Percentiles rank a stretch among this genome's conserved stretches.
Evolutionary conservation across 352 stramenopile genomes (phyloP).

Genomic region (Phytophthora cactorum): DNA sequence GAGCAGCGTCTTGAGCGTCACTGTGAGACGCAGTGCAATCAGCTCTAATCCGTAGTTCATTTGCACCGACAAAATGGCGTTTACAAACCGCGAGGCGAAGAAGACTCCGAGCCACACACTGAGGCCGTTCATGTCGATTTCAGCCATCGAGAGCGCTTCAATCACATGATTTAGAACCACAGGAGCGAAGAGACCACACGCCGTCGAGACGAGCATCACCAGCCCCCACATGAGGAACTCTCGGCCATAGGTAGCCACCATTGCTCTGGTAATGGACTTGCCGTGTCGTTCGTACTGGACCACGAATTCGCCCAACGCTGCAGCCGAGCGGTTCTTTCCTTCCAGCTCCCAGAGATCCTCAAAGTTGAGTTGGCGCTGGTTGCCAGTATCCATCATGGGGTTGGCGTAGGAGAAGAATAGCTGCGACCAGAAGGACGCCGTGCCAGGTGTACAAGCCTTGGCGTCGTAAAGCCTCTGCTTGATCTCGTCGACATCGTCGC

Average conservation of each 20-base stretch:
- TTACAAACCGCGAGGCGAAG: constrained; percentile 40
- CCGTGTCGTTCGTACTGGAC: constrained; percentile 18
- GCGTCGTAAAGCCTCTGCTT: constrained; percentile 10
- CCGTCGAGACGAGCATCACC: constrained; percentile 36
- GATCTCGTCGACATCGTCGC: constrained; percentile 5
- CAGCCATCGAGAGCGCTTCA: constrained; percentile 22
- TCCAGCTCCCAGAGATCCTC: constrained; percentile 55
- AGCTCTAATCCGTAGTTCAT: constrained; percentile 38
- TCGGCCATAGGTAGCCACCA: constrained; percentile 33
- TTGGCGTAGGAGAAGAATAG: constrained; percentile 58
- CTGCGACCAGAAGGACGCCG: constrained; percentile 25
- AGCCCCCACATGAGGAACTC: constrained; percentile 34
- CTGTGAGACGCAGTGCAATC: constrained; percentile 39
- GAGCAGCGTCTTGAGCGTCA: constrained; percentile 48
- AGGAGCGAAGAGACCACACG: constrained; percentile 44
- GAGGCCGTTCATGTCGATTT: constrained; percentile 38
- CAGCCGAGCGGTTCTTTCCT: constrained; percentile 27
- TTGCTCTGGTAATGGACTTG: constrained; percentile 32
- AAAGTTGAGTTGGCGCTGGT: constrained; percentile 46
- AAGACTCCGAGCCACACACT: constrained; percentile 45
- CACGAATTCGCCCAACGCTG: constrained; percentile 27
- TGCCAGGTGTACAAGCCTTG: constrained; percentile 10
- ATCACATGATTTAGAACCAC: constrained; percentile 54
- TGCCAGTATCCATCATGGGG: constrained; percentile 47
- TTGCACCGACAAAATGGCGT: constrained; percentile 36